These are phyloP conservation scores for Podospora conica DNA, from an alignment of 495 filamentous ascomycete genomes.

Conservation along the genomic window DNA sequence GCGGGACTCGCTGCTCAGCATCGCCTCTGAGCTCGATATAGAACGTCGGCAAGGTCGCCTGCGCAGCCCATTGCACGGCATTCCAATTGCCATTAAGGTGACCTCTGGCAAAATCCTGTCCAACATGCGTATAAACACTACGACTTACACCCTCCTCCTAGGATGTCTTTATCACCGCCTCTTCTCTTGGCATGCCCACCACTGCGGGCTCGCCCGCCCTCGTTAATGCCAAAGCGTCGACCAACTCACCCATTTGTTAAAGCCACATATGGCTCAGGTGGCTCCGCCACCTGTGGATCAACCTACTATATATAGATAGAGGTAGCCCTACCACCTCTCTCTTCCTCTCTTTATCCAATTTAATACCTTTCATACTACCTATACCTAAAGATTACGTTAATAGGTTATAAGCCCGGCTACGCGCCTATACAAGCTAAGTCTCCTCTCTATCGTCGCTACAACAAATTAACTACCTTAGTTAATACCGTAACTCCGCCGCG, in stretches of 20 bases:
- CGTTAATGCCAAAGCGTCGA: conserved; percentile 6
- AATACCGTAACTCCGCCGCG: too few species aligned
- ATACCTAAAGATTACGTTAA: too few species aligned
- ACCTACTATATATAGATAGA: too few species aligned
- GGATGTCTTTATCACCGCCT: conserved; percentile 36
- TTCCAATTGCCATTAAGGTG: conserved; percentile 20
- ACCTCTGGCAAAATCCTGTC: neutral
- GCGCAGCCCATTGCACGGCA: conserved; percentile 52
- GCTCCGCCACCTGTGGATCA: too few species aligned
- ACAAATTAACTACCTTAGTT: too few species aligned
- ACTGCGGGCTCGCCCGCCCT: conserved; percentile 32
- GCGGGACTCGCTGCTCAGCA: conserved; percentile 33
- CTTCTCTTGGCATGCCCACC: conserved; percentile 36
- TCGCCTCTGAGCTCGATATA: conserved; percentile 48
- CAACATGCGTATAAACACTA: neutral
- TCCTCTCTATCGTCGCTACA: too few species aligned
- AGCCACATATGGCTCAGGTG: too few species aligned
- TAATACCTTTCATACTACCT: too few species aligned
- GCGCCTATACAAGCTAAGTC: too few species aligned
- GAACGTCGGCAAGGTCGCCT: conserved; percentile 49
- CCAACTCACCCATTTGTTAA: conserved; percentile 9
- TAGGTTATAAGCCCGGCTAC: too few species aligned
- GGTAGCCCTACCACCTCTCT: too few species aligned
- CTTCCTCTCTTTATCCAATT: too few species aligned
- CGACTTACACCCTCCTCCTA: neutral